Evolutionary conservation across 768 basidiomycete genomes (phyloP), one percentile per base, ranked within the genome.

Genomic region (Phylloporus sp.): DNA sequence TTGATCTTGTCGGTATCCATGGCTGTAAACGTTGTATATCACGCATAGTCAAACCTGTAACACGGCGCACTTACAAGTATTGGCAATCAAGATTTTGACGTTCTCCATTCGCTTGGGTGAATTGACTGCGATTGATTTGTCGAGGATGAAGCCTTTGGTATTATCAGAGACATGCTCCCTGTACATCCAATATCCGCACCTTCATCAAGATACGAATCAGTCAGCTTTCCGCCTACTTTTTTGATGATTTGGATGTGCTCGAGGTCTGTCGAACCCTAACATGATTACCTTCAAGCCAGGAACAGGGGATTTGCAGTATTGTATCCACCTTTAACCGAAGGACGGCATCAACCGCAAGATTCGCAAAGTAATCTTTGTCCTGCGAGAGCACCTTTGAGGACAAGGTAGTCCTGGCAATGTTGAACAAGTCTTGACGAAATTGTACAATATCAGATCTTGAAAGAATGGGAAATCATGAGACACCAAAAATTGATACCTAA

Each of bases 1-100:
- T 99, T 99, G 77, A 98, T 97, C 71, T 99, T 99, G 74, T 99
- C 97, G 24, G 97, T 99, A 73, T 99, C 97, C 97, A 98, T 98
- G 4, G 97, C 94, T 95, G 58, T 36, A 6, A 51, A 43, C 11
- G 18, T 44, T 15, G 9, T 12, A 18, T 32, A 43, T 47, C n/a
- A 51, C n/a, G 16, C 13, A 29, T 15, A 15, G 23, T 20, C 18
- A 43, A 24, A 2, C 12, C 24, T 29, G 10, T 8, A 27, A 29
- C 18, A 23, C 10, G 29, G 10, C 40, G 10, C 10, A 72, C 91
- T 58, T 62, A 94, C 95, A 91, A n/a, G 97, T 99, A 63, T 98
- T 98, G 46, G 95, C 93, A 55, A 99, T 95, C 54, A 99, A 73
- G 56, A 98, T 98, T 70, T 91, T 97, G 20, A 82, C 95, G 59